Evolutionary conservation across 768 basidiomycete species (phyloP).

Genomic region (Rhizopogon sp.): DNA sequence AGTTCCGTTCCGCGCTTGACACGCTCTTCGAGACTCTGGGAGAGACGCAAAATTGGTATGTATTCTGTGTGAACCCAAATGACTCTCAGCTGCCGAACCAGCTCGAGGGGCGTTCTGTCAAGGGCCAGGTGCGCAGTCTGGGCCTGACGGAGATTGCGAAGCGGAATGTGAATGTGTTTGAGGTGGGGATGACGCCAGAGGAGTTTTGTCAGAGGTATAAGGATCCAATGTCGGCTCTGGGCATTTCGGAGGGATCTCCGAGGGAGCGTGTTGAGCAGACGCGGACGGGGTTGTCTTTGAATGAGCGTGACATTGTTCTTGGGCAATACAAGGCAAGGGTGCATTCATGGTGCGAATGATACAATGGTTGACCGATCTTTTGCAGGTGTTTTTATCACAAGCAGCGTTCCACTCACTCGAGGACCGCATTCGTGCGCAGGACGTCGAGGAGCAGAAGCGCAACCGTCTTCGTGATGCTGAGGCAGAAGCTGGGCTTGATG

Average conservation of each 20-base stretch:
- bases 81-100: conserved; percentile 94
- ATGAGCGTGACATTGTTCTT: conserved; percentile 71
- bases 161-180: conserved; percentile 61
- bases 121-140: conserved; percentile 82
- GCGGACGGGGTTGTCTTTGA: conserved; percentile 47
- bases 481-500: conserved; percentile 61
- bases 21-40: conserved; percentile 83
- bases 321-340: conserved; percentile 76
- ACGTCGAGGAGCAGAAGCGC: conserved; percentile 83
- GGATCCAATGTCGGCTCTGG: conserved; percentile 53
- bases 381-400: conserved; percentile 85
- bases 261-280: conserved; percentile 58
- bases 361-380: conserved; percentile 5
- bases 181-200: conserved; percentile 78
- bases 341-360: background rate
- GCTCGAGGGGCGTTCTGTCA: conserved; percentile 86
- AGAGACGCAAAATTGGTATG: conserved; percentile 87
- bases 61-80: conserved; percentile 93
- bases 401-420: conserved; percentile 83
- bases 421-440: conserved; percentile 76
- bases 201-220: conserved; percentile 86
- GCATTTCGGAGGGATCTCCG: conserved; percentile 56
- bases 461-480: conserved; percentile 74
- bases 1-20: conserved; percentile 81
- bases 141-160: conserved; percentile 77